These are phyloP conservation scores for Plantago major DNA, from an alignment of 257 asterid species.

Conservation along the genomic window DNA sequence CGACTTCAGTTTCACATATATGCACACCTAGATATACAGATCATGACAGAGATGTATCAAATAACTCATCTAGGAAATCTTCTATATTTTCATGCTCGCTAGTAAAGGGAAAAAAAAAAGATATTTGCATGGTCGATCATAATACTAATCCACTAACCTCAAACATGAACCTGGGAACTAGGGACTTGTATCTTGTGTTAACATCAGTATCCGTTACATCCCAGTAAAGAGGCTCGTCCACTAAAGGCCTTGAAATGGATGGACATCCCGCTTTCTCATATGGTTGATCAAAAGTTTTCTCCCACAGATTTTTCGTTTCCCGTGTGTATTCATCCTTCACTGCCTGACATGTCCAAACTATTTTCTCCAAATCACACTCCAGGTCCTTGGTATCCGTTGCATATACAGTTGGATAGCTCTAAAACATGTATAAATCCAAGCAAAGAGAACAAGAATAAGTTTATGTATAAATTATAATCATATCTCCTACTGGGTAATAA, in stretches of 20 bases:
- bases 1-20: conserved; percentile 45
- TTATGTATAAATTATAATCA: background rate
- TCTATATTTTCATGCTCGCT: background rate
- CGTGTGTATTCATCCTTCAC: conserved; percentile 41
- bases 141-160: conserved; percentile 52
- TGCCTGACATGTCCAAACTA: conserved; percentile 42
- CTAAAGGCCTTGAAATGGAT: conserved; percentile 31
- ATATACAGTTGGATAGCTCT: conserved; percentile 93
- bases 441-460: conserved; percentile 23
- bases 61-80: background rate
- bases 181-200: conserved; percentile 64
- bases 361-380: conserved; percentile 52
- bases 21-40: conserved; percentile 46
- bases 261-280: conserved; percentile 80
- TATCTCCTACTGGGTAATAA: background rate
- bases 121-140: background rate
- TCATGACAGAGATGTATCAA: conserved; percentile 7
- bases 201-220: conserved; percentile 51
- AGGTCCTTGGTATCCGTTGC: conserved; percentile 59
- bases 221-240: conserved; percentile 61
- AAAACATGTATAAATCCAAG: conserved; percentile 6
- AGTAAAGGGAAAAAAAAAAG: background rate
- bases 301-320: conserved; percentile 67
- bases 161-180: conserved; percentile 71
- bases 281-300: conserved; percentile 67